Evolutionary conservation across 495 filamentous ascomycete genomes (phyloP), one percentile per base, ranked within the genome.

Genomic region (Hamigera avellanea): DNA sequence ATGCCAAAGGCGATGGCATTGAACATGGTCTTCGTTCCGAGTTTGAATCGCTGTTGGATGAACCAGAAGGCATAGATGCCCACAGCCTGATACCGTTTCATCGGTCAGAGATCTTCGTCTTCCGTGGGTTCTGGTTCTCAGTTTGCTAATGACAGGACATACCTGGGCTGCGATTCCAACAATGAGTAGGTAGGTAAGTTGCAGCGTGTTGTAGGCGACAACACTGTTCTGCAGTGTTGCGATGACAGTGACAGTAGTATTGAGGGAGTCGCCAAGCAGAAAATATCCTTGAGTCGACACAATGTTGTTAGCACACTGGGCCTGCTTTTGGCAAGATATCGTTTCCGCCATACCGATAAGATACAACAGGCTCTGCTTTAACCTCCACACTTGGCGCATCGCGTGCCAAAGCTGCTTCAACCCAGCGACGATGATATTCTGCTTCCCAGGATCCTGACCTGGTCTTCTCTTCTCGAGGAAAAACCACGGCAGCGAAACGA

Each of bases 201-300:
- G 54, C 14, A 79, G 48, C 2, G 75, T 74, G 41, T 77, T 74
- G 44, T 79, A 80, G 8, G 66, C 57, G 4, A 78, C 72, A 16
- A 80, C 67, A 18, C 49, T 58, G 42, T 80, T 81, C 45, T 81
- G 76, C 14, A 80, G 45, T 0, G 75, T 81, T 1, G 58, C 59
- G 31, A 80, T 73, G 25, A 81, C 75, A 2, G 76, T 78, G n/a
- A 80, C 74, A 9, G 76, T 80, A 1, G 76, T 81, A 43, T 78
- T 77, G 17, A 80, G 56, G 2, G 69, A 75, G 50, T 81, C 76
- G 26, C 72, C 75, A 10, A 81, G 64, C 15, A 80, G 56, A 56
- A 80, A 80, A 48, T 79, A 81, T 6, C 75, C 66, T 70, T 23
- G 21, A 23, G 4, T 9, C 21, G 21, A 23, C 9, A 23, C 21